Base-by-base conservation (phyloP, 768 basidiomycete species). In the Harrya chromipes region DNA sequence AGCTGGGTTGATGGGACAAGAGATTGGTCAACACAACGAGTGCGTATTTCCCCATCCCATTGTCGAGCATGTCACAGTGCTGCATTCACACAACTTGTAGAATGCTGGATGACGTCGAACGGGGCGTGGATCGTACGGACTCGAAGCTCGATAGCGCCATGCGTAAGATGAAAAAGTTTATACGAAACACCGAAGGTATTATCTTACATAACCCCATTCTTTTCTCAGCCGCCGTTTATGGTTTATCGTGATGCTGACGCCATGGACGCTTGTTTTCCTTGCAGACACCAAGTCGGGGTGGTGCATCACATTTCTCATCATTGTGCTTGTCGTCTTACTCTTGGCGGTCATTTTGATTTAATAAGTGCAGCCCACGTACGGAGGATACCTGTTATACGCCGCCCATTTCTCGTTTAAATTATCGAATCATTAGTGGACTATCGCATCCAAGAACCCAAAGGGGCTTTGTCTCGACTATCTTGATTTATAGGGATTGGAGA, bases 21-120 rank as follows among this genome's bases (percentile, higher is more conserved):
- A 99, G 64, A 90, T 98, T 43, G 74, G 66, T 9, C 92, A 94
- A 63, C 97, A 99, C 60, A 90, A 87, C 57, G 90, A 91, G 95
- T 95, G 54, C 54, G 82, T 59, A n/a, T 29, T 21, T 26, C 40
- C 68, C 5, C 24, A 17, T 40, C 39, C 44, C 19, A n/a, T 34
- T 7, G 20, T 35, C 39, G 23, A 29, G 11, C 9, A 41, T 36
- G 17, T 29, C 29, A 29, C 29, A 12, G 29, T 43, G 14, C 13
- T 29, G 13, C 49, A 24, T 43, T 47, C 47, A 48, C 37, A 11
- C 11, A 12, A 9, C 43, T 43, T 20, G 23, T 55, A 97, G 94
- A 61, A 82, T 94, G 80, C 74, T 94, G 0, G 82, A 80, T 36
- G 90, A 91, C 59, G 71, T 94, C 3, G 87, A 89, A 55, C 71